Conservation (phyloP, 2,329 filamentous ascomycete species). For the Aspergillus puulaauensis region DNA sequence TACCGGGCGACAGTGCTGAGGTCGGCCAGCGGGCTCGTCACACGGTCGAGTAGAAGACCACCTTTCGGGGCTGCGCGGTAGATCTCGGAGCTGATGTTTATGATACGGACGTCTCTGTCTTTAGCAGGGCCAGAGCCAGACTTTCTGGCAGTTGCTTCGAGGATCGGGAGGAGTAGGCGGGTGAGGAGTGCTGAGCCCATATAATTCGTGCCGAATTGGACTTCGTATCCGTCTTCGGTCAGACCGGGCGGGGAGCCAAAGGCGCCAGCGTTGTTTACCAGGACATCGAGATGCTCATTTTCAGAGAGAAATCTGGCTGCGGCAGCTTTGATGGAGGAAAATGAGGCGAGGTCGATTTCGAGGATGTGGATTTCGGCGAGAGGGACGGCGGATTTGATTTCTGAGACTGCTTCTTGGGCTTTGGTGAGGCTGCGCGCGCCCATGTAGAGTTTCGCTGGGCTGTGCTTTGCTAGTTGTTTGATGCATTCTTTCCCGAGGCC, state of each 20-base stretch:
- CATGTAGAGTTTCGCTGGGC: constrained; percentile 48
- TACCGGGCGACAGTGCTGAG: constrained; percentile 42
- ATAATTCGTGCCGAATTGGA: constrained; percentile 54
- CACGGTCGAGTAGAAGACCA: not conserved
- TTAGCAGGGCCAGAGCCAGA: too few relatives aligned
- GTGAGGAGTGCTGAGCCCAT: constrained; percentile 52
- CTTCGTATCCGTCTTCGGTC: constrained; percentile 51
- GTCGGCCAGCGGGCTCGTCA: constrained; percentile 29
- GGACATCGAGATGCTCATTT: constrained; percentile 45
- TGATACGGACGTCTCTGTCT: not conserved
- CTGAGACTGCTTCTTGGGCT: constrained; percentile 22
- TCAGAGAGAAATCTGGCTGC: constrained; percentile 30
- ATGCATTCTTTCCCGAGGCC: constrained; percentile 51
- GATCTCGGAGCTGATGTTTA: not conserved
- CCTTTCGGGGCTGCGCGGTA: not conserved
- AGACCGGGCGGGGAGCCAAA: constrained; percentile 32
- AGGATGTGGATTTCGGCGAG: not conserved
- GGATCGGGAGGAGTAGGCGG: constrained; percentile 38
- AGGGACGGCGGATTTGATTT: not conserved
- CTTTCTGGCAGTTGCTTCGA: not conserved
- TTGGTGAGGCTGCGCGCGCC: constrained; percentile 45
- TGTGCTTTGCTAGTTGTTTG: constrained; percentile 44
- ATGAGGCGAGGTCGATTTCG: constrained; percentile 42
- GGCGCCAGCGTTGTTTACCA: constrained; percentile 50
- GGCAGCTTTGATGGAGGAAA: constrained; percentile 36